These are phyloP conservation scores for Pneumocystis wakefieldiae DNA, from an alignment of 1,139 yeast genomes.

Conservation along the genomic window DNA sequence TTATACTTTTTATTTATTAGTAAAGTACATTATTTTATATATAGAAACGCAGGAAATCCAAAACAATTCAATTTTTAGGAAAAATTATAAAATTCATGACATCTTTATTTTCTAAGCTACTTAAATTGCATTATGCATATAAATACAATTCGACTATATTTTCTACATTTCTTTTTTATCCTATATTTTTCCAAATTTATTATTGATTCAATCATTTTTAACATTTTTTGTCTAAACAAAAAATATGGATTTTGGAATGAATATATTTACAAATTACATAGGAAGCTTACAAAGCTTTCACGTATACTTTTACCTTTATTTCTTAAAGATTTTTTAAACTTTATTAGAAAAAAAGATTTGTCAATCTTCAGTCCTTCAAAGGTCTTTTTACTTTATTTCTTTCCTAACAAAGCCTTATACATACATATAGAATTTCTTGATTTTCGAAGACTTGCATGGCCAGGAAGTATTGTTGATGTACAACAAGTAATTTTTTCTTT, in stretches of 20 bases:
- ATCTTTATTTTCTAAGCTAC: not conserved
- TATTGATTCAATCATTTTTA: not conserved
- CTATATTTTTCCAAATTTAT: not conserved
- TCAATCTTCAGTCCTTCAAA: conserved; percentile 73
- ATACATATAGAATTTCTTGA: conserved; percentile 46
- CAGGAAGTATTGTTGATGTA: conserved; percentile 73
- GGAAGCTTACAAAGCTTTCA: not conserved
- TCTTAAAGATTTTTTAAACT: not conserved
- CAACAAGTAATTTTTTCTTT: conserved; percentile 69
- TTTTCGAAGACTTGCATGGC: conserved; percentile 74
- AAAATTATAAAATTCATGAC: not conserved
- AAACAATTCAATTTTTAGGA: too few species aligned
- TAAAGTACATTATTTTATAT: too few species aligned
- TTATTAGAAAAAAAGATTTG: conserved; percentile 26
- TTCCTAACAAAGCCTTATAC: not conserved
- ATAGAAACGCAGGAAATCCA: too few species aligned
- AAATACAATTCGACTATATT: not conserved
- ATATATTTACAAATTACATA: not conserved
- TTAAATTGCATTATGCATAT: not conserved
- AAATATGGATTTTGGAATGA: not conserved
- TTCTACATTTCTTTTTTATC: not conserved
- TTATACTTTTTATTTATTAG: too few species aligned
- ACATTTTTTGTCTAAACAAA: not conserved
- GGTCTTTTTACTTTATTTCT: conserved; percentile 28
- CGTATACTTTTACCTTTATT: not conserved